Percentiles rank a stretch among this genome's conserved stretches.
Evolutionary conservation across 345 rosid species (phyloP).

Genomic region (Corchorus olitorius): DNA sequence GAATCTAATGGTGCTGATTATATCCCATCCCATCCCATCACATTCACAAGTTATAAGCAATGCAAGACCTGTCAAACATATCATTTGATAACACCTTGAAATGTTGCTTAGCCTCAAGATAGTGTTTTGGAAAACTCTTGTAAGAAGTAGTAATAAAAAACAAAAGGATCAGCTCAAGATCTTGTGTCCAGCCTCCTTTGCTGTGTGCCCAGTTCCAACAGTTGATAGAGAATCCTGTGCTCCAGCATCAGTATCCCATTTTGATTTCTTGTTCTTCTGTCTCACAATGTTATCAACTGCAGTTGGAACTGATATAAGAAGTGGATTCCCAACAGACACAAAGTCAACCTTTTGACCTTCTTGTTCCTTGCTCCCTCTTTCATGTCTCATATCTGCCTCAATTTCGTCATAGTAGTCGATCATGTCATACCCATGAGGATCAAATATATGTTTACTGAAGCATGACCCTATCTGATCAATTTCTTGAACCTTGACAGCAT

Average conservation of each 20-base stretch:
- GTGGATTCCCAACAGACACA: conserved; percentile 61
- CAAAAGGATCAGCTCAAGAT: conserved; percentile 46
- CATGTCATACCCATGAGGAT: conserved; percentile 87
- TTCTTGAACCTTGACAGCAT: conserved; percentile 91
- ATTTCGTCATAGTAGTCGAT: conserved; percentile 79
- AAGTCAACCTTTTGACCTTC: conserved; percentile 82
- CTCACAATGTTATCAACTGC: conserved; percentile 50
- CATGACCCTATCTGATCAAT: conserved; percentile 94
- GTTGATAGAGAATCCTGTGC: conserved; percentile 65
- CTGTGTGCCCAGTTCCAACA: conserved; percentile 74
- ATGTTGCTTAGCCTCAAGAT: background rate
- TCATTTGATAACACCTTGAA: too few relatives aligned
- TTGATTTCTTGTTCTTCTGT: conserved; percentile 76
- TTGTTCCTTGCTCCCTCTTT: conserved; percentile 86
- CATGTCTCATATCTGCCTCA: conserved; percentile 80
- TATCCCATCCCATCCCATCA: too few relatives aligned
- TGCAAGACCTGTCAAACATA: background rate
- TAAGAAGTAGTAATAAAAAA: background rate
- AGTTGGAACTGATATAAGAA: conserved; percentile 28
- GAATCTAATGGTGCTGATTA: background rate
- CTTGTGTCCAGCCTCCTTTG: conserved; percentile 75
- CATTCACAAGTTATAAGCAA: too few relatives aligned
- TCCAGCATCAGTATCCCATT: conserved; percentile 75
- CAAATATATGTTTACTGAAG: conserved; percentile 88
- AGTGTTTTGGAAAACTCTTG: background rate